These are phyloP conservation scores for Chlamydomonas sphaeroides DNA, from an alignment of 139 green algal genomes.

Conservation along the genomic window DNA sequence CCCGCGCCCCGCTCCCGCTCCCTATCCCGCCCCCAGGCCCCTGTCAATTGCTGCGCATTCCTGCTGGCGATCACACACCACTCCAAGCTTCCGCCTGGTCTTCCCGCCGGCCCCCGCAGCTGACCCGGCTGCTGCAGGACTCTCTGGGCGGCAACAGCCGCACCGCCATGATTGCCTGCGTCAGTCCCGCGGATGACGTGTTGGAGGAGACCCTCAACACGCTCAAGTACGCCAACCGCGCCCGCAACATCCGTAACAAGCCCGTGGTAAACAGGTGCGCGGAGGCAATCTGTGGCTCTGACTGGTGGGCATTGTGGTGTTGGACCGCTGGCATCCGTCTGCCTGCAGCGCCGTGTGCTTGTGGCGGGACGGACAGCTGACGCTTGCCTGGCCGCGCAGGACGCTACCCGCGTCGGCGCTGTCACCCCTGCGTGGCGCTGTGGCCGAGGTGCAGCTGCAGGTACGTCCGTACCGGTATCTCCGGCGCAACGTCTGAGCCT, in stretches of 20 bases:
- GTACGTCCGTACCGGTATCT: too few species aligned
- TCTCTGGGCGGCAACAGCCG: slow-evolving; percentile 64
- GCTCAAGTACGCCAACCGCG: slow-evolving; percentile 61
- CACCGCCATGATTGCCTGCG: slow-evolving; percentile 64
- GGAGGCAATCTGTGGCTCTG: neutral
- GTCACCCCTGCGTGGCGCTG: neutral
- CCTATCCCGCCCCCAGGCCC: too few species aligned
- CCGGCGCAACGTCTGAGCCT: too few species aligned
- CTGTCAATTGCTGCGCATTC: too few species aligned
- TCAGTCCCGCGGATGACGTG: slow-evolving; percentile 43
- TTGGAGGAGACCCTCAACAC: slow-evolving; percentile 70
- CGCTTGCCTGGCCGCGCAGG: slow-evolving; percentile 6
- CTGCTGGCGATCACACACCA: too few species aligned
- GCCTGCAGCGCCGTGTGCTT: too few species aligned
- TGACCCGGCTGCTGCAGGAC: slow-evolving; percentile 48
- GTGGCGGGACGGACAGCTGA: too few species aligned
- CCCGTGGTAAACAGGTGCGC: slow-evolving; percentile 50
- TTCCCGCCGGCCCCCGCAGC: too few species aligned
- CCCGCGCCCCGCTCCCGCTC: too few species aligned
- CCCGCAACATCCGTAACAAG: slow-evolving; percentile 65
- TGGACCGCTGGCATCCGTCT: too few species aligned
- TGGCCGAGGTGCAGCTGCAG: slow-evolving; percentile 30
- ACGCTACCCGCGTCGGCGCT: neutral
- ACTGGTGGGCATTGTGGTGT: too few species aligned
- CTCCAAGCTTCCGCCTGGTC: too few species aligned